Conservation (phyloP, 2,329 filamentous ascomycete genomes). For the Exophiala dermatitidis region DNA sequence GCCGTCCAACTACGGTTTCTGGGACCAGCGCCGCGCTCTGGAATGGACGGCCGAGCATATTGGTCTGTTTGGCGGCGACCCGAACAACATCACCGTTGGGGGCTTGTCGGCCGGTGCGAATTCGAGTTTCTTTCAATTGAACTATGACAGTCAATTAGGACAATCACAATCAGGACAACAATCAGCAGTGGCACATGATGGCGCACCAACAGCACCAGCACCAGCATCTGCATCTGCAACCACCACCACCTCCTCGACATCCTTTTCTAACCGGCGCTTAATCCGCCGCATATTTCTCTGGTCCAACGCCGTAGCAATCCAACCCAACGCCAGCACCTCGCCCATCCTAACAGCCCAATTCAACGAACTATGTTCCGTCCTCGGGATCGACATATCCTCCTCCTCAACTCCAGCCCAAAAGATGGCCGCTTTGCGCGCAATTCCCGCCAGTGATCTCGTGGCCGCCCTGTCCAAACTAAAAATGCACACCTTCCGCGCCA, state of each 20-base stretch:
- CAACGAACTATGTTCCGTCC: constrained; percentile 37
- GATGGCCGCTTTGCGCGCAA: constrained; percentile 31
- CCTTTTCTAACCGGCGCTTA: constrained; percentile 12
- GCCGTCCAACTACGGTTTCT: constrained; percentile 39
- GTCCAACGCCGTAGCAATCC: constrained; percentile 43
- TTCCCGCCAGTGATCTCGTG: constrained; percentile 32
- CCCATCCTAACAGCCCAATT: constrained; percentile 38
- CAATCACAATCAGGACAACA: too few species aligned
- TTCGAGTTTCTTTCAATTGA: constrained; percentile 38
- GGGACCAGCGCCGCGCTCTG: constrained; percentile 46
- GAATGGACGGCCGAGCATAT: constrained; percentile 49
- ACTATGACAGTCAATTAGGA: constrained; percentile 32
- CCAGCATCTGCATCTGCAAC: too few species aligned
- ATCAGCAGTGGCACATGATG: too few species aligned
- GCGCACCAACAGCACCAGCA: too few species aligned
- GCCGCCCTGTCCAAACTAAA: constrained; percentile 35
- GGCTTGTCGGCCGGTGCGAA: constrained; percentile 43
- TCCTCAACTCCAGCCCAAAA: constrained; percentile 29
- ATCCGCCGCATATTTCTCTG: constrained; percentile 39
- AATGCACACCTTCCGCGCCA: constrained; percentile 42
- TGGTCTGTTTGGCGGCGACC: constrained; percentile 41
- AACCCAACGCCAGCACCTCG: constrained; percentile 35
- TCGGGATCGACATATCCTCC: constrained; percentile 26
- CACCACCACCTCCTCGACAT: too few species aligned
- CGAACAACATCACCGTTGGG: constrained; percentile 40